phyloP scores from a whole-genome alignment of 2,329 filamentous ascomycete species.

The Ceratocystiopsis brevicomis region DNA sequence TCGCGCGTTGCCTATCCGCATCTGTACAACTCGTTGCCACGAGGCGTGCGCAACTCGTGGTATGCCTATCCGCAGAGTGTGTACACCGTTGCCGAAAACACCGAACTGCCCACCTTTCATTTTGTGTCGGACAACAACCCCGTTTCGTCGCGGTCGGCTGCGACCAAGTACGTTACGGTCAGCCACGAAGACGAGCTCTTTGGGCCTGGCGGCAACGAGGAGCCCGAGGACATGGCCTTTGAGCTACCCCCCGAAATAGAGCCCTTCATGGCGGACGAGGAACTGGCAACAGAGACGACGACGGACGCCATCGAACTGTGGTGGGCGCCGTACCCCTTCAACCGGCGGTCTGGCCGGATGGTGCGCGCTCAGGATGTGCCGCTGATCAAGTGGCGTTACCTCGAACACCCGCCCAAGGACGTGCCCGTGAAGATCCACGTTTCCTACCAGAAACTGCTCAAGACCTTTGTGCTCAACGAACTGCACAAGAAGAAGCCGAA shows the following conservation, averaged over 20 bases:
- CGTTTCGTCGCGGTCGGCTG: slow-evolving; percentile 85
- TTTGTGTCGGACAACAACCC: slow-evolving; percentile 97
- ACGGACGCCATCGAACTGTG: slow-evolving; percentile 81
- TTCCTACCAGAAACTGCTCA: slow-evolving; percentile 93
- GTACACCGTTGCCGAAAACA: slow-evolving; percentile 73
- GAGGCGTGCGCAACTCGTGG: slow-evolving; percentile 85
- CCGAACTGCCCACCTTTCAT: slow-evolving; percentile 84
- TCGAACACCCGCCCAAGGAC: slow-evolving; percentile 74
- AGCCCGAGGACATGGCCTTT: slow-evolving; percentile 65
- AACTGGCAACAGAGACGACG: slow-evolving; percentile 76
- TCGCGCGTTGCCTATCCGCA: slow-evolving; percentile 89
- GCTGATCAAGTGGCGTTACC: slow-evolving; percentile 93
- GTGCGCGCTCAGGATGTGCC: slow-evolving; percentile 93
- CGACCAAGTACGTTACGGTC: slow-evolving; percentile 79
- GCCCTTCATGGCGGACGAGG: slow-evolving; percentile 78
- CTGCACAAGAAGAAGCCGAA: slow-evolving; percentile 92
- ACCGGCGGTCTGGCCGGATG: slow-evolving; percentile 86
- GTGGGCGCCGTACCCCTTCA: slow-evolving; percentile 97
- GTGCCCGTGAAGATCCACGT: slow-evolving; percentile 95
- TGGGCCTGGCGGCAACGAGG: slow-evolving; percentile 55
- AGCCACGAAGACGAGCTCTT: slow-evolving; percentile 92
- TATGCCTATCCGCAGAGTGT: slow-evolving; percentile 88
- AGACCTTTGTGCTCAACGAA: slow-evolving; percentile 91
- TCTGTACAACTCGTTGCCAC: slow-evolving; percentile 86
- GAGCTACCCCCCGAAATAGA: slow-evolving; percentile 61